A percentile compares a stretch with the other conserved stretches of the same genome.
phyloP scores from a whole-genome alignment of 495 filamentous ascomycete species.

The Penicillium cataractarum region DNA sequence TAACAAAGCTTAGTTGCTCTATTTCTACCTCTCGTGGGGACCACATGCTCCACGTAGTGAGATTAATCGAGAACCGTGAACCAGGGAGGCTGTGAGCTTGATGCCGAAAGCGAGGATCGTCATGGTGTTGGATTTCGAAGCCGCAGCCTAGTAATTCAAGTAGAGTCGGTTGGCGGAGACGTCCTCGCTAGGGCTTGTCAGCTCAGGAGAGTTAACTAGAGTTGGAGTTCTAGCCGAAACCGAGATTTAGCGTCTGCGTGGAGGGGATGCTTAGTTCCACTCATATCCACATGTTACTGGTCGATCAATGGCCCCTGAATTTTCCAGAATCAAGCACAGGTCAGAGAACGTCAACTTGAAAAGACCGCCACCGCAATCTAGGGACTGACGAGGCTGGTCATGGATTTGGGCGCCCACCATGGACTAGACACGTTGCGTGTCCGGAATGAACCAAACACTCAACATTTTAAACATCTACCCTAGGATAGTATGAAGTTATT shows the following conservation, averaged over 20 bases:
- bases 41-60: background rate
- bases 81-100: background rate
- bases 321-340: background rate
- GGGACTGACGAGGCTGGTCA: no score
- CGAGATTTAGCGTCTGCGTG: background rate
- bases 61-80: background rate
- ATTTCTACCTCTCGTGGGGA: background rate
- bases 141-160: background rate
- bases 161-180: background rate
- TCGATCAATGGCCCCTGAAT: background rate
- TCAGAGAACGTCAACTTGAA: background rate
- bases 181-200: background rate
- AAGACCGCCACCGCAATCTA: no score
- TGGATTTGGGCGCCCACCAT: no score
- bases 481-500: no score
- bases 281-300: background rate
- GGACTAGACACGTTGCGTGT: no score
- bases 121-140: background rate
- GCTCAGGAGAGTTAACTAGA: background rate
- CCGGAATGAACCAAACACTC: no score
- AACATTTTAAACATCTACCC: no score
- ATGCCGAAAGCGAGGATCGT: constrained; percentile 9
- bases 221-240: background rate
- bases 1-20: background rate
- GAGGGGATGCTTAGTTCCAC: background rate